Percentiles rank a stretch among this genome's conserved stretches.
Evolutionary conservation across 1,284 basidiomycete species (phyloP).

Genomic region (Ganoderma boninense): DNA sequence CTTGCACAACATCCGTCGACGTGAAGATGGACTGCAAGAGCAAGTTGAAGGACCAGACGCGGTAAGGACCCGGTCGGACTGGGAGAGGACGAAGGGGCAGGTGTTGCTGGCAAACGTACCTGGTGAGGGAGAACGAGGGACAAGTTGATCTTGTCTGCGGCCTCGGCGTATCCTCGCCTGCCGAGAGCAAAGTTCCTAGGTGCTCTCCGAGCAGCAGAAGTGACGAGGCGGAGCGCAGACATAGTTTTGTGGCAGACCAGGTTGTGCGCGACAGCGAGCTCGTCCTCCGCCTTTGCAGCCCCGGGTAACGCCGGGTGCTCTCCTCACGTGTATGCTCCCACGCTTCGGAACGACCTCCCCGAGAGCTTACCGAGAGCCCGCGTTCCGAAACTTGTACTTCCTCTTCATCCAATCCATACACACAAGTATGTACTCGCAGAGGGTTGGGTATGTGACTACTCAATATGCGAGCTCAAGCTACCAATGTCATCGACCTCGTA

Average conservation of each 20-base stretch:
- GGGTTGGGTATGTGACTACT: not conserved
- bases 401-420: not conserved
- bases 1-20: constrained; percentile 90
- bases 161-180: constrained; percentile 90
- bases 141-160: constrained; percentile 86
- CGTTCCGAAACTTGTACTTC: too few species aligned
- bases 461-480: not conserved
- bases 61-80: not conserved
- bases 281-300: constrained; percentile 28
- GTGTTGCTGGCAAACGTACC: constrained; percentile 58
- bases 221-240: constrained; percentile 78
- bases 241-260: constrained; percentile 49
- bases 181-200: constrained; percentile 60
- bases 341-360: not conserved
- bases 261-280: constrained; percentile 34
- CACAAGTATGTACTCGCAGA: not conserved
- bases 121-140: constrained; percentile 94
- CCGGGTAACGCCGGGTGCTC: constrained; percentile 30
- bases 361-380: not conserved
- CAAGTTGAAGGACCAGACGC: constrained; percentile 18
- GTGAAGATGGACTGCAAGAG: constrained; percentile 80
- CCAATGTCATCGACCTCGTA: not conserved
- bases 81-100: not conserved
- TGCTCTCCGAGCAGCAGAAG: constrained; percentile 68
- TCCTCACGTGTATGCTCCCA: constrained; percentile 15